These are phyloP conservation scores for Xylariaceae sp. DNA, from an alignment of 2,329 filamentous ascomycete genomes.

Conservation along the genomic window DNA sequence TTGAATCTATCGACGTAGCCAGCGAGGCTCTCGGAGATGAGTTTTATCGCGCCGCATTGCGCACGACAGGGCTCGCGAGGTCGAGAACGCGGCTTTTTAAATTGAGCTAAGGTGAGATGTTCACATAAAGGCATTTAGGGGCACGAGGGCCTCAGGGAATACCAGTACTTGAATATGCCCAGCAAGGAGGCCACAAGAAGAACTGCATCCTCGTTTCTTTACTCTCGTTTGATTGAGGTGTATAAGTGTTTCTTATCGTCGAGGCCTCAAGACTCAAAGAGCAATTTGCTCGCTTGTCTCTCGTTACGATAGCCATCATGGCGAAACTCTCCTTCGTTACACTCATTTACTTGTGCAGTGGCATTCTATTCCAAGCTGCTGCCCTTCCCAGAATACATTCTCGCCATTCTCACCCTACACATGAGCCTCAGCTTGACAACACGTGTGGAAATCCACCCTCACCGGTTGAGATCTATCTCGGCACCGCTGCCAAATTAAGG, in stretches of 20 bases:
- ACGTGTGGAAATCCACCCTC: neutral
- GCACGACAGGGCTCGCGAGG: neutral
- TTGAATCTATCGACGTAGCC: neutral
- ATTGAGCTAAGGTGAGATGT: neutral
- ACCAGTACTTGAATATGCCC: neutral
- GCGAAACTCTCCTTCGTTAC: neutral
- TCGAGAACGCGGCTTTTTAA: neutral
- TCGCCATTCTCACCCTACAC: neutral
- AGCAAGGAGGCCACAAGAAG: neutral
- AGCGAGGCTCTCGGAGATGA: neutral
- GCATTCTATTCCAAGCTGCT: neutral
- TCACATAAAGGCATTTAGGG: neutral
- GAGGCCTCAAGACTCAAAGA: neutral
- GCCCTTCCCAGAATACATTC: neutral
- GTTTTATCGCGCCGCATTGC: neutral
- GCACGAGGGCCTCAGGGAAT: neutral
- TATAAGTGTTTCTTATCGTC: neutral
- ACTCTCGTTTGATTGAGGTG: constrained; percentile 1
- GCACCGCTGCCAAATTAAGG: constrained; percentile 1
- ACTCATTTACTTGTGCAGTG: neutral
- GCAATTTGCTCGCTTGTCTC: neutral
- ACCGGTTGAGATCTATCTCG: constrained; percentile 2
- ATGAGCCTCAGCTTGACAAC: neutral
- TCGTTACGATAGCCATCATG: neutral
- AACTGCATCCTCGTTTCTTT: neutral